phyloP scores from a whole-genome alignment of 2,329 filamentous ascomycete species.

The Zymoseptoria brevis region DNA sequence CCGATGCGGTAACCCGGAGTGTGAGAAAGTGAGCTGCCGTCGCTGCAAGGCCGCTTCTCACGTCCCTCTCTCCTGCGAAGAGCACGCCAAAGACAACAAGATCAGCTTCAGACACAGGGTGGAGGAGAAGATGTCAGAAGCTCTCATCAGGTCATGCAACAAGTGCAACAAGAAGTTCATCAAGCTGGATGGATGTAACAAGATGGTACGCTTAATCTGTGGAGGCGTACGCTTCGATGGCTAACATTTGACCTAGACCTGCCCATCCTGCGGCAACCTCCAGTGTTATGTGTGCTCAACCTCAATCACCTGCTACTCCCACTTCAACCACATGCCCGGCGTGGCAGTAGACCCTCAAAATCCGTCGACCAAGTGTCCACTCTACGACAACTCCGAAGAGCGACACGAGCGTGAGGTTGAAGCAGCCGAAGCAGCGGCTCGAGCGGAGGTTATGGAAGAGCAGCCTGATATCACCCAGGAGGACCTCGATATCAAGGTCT shows the following conservation, averaged over 20 bases:
- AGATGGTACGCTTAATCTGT: constrained; percentile 45
- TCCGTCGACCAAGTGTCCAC: constrained; percentile 45
- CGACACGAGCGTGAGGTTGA: constrained; percentile 58
- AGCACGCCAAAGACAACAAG: constrained; percentile 53
- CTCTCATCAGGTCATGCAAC: constrained; percentile 70
- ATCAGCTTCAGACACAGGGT: constrained; percentile 56
- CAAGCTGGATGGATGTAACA: constrained; percentile 75
- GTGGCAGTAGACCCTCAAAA: constrained; percentile 33
- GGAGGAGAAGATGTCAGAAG: constrained; percentile 78
- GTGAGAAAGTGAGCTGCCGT: constrained; percentile 45
- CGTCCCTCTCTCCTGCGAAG: constrained; percentile 62
- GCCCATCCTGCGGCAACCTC: constrained; percentile 48
- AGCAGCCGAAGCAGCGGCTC: constrained; percentile 52
- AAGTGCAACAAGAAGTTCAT: constrained; percentile 65
- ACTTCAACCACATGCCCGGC: constrained; percentile 52
- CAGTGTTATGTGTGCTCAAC: constrained; percentile 67
- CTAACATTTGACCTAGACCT: constrained; percentile 34
- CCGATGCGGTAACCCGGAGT: constrained; percentile 58
- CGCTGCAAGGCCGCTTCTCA: constrained; percentile 63
- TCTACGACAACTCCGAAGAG: constrained; percentile 56
- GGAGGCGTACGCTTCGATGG: background rate
- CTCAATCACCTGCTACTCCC: constrained; percentile 54
- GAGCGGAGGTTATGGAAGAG: constrained; percentile 47
- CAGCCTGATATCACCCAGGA: constrained; percentile 55
- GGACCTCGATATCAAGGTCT: constrained; percentile 52